Evolutionary conservation across 371 early-diverging fungal species (phyloP).

Genomic region (Mortierella sp.): DNA sequence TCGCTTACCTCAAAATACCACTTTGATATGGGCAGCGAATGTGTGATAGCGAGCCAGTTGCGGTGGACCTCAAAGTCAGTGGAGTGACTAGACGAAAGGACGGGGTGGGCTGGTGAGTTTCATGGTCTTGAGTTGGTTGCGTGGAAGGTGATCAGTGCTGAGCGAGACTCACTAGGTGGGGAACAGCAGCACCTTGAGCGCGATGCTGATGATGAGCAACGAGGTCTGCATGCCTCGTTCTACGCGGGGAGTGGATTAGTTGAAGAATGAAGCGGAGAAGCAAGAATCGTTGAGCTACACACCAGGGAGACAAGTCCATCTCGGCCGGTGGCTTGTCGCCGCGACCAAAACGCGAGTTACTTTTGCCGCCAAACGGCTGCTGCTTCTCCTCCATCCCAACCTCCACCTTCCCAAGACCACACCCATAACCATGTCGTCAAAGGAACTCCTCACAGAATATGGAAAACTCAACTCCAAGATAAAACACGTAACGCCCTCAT

Average conservation of each 20-base stretch:
- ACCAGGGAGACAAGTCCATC: too few species aligned
- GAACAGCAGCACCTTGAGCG: constrained; percentile 76
- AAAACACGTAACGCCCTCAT: constrained; percentile 23
- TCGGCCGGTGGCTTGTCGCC: too few species aligned
- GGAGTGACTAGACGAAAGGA: constrained; percentile 71
- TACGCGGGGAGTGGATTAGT: not conserved
- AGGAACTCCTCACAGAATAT: constrained; percentile 44
- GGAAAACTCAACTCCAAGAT: constrained; percentile 30
- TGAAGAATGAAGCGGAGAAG: not conserved
- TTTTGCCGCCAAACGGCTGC: too few species aligned
- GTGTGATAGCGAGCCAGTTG: constrained; percentile 97
- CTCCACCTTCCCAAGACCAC: too few species aligned
- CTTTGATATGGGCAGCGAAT: constrained; percentile 77
- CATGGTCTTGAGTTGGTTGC: too few species aligned
- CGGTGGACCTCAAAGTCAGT: constrained; percentile 99
- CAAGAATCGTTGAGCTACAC: too few species aligned
- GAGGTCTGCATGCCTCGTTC: constrained; percentile 50
- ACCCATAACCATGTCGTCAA: constrained; percentile 34
- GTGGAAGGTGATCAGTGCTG: not conserved
- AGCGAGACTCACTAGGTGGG: constrained; percentile 74
- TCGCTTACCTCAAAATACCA: constrained; percentile 92
- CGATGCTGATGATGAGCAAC: constrained; percentile 63
- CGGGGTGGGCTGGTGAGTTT: constrained; percentile 4
- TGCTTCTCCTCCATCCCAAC: too few species aligned
- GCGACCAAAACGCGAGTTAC: too few species aligned